Evolutionary conservation across 1,284 basidiomycete species (phyloP), one percentile per base, ranked within the genome.

Genomic region (Apiotrichum brassicae): DNA sequence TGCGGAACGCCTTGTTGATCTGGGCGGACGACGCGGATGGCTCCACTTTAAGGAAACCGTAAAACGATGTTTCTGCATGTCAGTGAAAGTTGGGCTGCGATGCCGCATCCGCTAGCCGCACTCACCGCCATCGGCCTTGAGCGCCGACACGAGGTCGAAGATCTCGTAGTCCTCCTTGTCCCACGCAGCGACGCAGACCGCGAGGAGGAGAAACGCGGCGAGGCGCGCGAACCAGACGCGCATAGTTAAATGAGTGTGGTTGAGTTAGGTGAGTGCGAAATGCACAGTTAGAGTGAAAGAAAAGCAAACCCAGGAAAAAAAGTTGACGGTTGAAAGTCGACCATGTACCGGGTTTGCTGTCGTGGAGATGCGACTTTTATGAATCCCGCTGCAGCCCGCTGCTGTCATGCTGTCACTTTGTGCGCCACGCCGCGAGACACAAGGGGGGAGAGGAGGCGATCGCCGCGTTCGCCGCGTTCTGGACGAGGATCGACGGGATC

Each of bases 151-250:
- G n/a, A 97, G 79, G 74, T 95, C 92, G 65, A 97, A 97, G 46
- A 97, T 92, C 73, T 97, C 92, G 76, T 92, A 80, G 75, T 93
- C 89, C 72, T 91, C 85, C 83, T 90, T 66, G 23, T 60, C 51
- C 64, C 67, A 71, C 49, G 54, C 54, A n/a, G 32, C 18, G 6
- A 38, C 34, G 35, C 48, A 41, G 24, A 34, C 53, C 12, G 50
- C 26, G 35, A 56, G 51, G 45, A 51, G 46, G 22, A 53, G 6
- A 19, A 56, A 35, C 28, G 46, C 45, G 14, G 48, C 32, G 18
- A 54, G n/a, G 3, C 35, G 37, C n/a, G 43, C 43, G 16, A 24
- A 19, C 6, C 32, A 8, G 18, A 43, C 18, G 20, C 53, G 48
- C 53, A 54, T 54, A n/a, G 20, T 42, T 3, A 18, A 19, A 12